Percentiles rank a stretch among this genome's conserved stretches.
Conservation (phyloP, 441 rosid species). For the Metrosideros polymorpha region DNA sequence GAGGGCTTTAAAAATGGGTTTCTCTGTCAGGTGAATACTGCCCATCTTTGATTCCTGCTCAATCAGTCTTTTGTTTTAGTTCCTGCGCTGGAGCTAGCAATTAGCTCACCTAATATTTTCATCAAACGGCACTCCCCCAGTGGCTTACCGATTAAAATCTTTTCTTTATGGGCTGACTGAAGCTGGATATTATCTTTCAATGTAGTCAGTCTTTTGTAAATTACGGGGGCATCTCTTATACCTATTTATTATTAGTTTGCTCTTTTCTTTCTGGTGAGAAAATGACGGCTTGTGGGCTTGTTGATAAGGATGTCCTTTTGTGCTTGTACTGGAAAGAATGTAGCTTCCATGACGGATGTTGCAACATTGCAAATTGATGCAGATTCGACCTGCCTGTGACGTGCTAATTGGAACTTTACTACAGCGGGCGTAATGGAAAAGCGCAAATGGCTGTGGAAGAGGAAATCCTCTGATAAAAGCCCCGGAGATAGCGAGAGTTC, state of each 20-base stretch:
- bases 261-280: constrained; percentile 26
- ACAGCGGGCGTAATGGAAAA: constrained; percentile 43
- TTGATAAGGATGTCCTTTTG: background rate
- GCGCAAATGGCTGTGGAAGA: constrained; percentile 68
- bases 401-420: constrained; percentile 13
- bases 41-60: background rate
- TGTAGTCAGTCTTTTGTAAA: background rate
- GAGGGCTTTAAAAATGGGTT: background rate
- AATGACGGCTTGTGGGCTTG: constrained; percentile 17
- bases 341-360: background rate
- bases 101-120: background rate
- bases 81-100: background rate
- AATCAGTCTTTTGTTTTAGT: background rate
- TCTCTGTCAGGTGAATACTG: background rate
- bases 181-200: background rate
- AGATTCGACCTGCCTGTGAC: constrained; percentile 28
- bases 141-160: background rate
- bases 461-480: constrained; percentile 60
- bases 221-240: constrained; percentile 1
- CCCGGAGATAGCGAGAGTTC: constrained; percentile 66
- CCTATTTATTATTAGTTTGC: background rate
- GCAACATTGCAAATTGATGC: background rate
- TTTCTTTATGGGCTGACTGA: background rate
- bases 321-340: background rate
- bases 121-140: background rate